phyloP scores from a whole-genome alignment of 106 monocot genomes.

The Alisma plantagoaquatica region DNA sequence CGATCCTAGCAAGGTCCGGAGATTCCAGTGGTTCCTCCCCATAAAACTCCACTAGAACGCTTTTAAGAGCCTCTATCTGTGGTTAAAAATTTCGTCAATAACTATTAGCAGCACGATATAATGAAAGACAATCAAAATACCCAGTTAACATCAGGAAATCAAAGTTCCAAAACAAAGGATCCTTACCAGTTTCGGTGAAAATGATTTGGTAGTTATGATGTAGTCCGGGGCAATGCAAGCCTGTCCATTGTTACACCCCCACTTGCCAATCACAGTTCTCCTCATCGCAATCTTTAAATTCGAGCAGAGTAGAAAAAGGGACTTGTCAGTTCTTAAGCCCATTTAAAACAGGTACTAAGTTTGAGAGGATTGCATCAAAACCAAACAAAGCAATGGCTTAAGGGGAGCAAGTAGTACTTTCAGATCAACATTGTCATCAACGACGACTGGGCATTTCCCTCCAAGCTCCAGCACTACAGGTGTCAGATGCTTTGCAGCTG shows the following conservation, averaged over 20 bases:
- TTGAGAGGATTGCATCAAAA: background rate
- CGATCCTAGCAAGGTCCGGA: conserved; percentile 28
- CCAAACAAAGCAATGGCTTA: background rate
- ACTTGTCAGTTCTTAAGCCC: background rate
- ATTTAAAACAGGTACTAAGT: background rate
- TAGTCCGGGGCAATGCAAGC: conserved; percentile 33
- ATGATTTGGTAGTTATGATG: conserved; percentile 22
- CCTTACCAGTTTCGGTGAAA: conserved; percentile 26
- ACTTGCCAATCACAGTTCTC: conserved; percentile 25
- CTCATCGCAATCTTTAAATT: conserved; percentile 10
- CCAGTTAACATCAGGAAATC: background rate
- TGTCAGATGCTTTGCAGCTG: conserved; percentile 32
- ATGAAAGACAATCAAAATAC: background rate
- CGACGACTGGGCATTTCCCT: conserved; percentile 29
- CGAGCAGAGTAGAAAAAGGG: background rate
- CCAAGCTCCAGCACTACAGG: conserved; percentile 33
- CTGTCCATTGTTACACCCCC: conserved; percentile 36
- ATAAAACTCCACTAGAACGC: conserved; percentile 20
- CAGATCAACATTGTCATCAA: conserved; percentile 20
- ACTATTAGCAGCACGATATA: background rate
- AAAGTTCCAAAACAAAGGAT: too few relatives aligned
- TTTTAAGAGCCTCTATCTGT: conserved; percentile 22
- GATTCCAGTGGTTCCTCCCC: conserved; percentile 30
- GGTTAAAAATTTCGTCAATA: background rate
- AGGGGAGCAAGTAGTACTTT: background rate